phyloP scores from a whole-genome alignment of 495 filamentous ascomycete genomes.

The Penicillium maclennaniae region DNA sequence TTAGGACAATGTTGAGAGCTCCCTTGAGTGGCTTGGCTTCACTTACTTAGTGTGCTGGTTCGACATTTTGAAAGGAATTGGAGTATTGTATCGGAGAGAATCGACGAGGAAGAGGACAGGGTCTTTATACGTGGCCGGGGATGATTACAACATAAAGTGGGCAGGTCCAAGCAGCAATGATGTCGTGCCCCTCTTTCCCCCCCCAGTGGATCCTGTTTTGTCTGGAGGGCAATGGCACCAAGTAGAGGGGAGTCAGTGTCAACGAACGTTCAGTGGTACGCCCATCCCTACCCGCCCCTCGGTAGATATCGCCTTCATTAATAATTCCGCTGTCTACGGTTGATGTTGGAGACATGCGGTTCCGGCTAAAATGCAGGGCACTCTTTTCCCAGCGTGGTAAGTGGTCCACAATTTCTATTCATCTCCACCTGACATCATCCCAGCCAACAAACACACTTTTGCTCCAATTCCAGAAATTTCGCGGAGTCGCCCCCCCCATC shows the following conservation, averaged over 20 bases:
- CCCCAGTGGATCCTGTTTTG: background rate
- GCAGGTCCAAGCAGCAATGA: conserved; percentile 39
- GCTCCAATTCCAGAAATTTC: conserved; percentile 12
- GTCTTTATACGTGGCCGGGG: background rate
- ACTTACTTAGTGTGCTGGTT: conserved; percentile 43
- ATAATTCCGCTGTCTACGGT: background rate
- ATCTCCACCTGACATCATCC: background rate
- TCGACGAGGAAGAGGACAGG: background rate
- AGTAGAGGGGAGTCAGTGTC: background rate
- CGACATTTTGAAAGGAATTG: conserved; percentile 33
- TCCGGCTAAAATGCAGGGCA: conserved; percentile 21
- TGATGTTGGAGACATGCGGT: background rate
- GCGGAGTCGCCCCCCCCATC: background rate
- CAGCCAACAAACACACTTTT: background rate
- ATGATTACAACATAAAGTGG: conserved; percentile 13
- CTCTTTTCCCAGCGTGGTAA: background rate
- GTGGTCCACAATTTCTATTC: background rate
- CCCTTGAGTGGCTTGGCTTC: background rate
- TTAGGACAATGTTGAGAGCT: background rate
- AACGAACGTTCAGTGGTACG: background rate
- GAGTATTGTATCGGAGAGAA: background rate
- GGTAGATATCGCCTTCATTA: background rate
- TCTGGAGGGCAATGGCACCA: no score
- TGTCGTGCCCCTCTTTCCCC: conserved; percentile 13
- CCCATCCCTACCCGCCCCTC: background rate